Conservation (phyloP, 768 basidiomycete genomes). For the Lactifluus volemus region DNA sequence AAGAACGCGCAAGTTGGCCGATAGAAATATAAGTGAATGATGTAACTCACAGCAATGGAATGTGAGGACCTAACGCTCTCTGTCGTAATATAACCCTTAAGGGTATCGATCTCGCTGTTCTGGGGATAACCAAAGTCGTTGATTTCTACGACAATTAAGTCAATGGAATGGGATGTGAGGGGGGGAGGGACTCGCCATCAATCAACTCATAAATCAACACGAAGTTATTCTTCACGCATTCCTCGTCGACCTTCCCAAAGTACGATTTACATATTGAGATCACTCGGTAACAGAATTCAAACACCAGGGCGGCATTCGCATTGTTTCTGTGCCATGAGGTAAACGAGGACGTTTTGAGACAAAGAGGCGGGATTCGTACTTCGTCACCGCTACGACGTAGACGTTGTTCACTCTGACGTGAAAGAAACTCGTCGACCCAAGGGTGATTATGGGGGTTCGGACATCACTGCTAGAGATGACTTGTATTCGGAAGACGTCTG, state of each 20-base stretch:
- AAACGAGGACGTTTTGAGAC: not conserved
- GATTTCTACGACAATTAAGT: slow-evolving; percentile 54
- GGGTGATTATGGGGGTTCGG: slow-evolving; percentile 92
- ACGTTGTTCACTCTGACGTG: slow-evolving; percentile 94
- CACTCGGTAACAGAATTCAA: slow-evolving; percentile 97
- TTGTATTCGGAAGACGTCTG: slow-evolving; percentile 97
- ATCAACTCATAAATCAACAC: slow-evolving; percentile 96
- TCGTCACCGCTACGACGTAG: slow-evolving; percentile 92
- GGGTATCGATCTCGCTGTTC: slow-evolving; percentile 95
- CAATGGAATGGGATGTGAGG: not conserved
- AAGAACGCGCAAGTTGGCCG: not conserved
- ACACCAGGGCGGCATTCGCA: slow-evolving; percentile 94
- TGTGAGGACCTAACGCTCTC: slow-evolving; percentile 86
- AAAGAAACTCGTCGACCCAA: slow-evolving; percentile 98
- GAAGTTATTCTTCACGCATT: slow-evolving; percentile 98
- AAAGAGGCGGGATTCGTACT: slow-evolving; percentile 42
- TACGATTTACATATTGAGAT: slow-evolving; percentile 91
- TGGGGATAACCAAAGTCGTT: slow-evolving; percentile 99
- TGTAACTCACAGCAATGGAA: slow-evolving; percentile 62
- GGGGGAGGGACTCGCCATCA: slow-evolving; percentile 55
- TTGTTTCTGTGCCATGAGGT: slow-evolving; percentile 55
- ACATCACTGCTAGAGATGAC: slow-evolving; percentile 98
- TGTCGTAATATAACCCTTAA: slow-evolving; percentile 97
- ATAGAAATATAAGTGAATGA: not conserved
- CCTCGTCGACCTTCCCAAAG: slow-evolving; percentile 98